Base-by-base conservation (phyloP, 2,329 filamentous ascomycete species). In the Microsporum canis region DNA sequence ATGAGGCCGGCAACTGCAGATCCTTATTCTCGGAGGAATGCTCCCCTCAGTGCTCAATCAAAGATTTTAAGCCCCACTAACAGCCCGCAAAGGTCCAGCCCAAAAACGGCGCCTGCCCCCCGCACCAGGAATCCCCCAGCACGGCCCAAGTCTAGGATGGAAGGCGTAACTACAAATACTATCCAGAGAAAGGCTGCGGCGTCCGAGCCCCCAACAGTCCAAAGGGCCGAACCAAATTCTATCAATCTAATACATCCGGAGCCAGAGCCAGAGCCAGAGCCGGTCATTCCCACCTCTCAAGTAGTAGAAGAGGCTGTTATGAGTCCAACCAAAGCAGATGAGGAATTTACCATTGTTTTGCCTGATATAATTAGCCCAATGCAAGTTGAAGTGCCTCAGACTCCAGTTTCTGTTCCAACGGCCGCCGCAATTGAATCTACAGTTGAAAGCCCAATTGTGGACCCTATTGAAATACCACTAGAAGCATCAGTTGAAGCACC, bases 1-100 rank as follows among this genome's bases (percentile, higher is more conserved):
- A 65, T 66, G 36, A 65, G 80, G 58, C 79, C 80, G 29, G 78
- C 78, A 39, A 82, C 80, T 10, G 80, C 82, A 34, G 81, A 83
- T 65, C 80, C 81, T 10, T 82, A 81, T 67, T 77, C 75, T 14
- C 68, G 71, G 56, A 65, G 65, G 55, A 60, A 64, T 41, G 63
- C 61, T 36, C 65, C 58, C 58, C 49, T 34, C 36, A 53, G 39
- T 51, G 62, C 63, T 33, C 67, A 67, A 34, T 63, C 63, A 34
- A 69, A 66, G 53, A 71, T 71, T 62, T 66, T 71, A 62, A 69
- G 68, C 62, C 67, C 66, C 53, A 62, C 63, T 51, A 60, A 57
- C 47, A 62, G 62, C 39, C 64, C 60, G 10, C 64, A 65, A 41
- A 64, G 63, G 47, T 64, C 68, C 14, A 70, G 66, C 57, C 58